Percentiles rank a stretch among this genome's conserved stretches.
Evolutionary conservation across 768 basidiomycete genomes (phyloP).

Genomic region (Macrolepiota albuminosa): DNA sequence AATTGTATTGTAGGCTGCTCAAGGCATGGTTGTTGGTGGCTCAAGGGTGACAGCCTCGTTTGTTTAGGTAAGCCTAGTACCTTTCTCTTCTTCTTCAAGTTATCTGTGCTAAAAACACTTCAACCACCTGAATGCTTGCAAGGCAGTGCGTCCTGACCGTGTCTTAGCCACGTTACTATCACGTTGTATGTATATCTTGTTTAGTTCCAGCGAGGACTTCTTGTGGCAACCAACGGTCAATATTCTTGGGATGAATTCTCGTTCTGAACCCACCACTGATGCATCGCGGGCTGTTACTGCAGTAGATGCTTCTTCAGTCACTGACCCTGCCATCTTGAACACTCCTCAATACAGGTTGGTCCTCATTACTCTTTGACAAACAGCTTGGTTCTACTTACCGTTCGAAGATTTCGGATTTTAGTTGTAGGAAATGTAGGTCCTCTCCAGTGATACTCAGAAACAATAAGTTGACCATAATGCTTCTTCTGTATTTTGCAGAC

Average conservation of each 20-base stretch:
- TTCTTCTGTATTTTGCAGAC: not conserved
- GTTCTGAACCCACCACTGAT: not conserved
- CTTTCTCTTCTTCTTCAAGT: not conserved
- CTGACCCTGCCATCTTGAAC: not conserved
- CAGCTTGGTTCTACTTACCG: not conserved
- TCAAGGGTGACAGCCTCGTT: no score
- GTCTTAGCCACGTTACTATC: not conserved
- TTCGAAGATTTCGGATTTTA: not conserved
- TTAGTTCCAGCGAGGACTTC: not conserved
- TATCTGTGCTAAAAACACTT: not conserved
- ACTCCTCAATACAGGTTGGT: not conserved
- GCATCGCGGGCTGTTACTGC: not conserved
- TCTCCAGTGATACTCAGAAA: not conserved
- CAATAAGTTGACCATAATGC: not conserved
- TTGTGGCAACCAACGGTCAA: not conserved
- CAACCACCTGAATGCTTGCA: not conserved
- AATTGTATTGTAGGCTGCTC: no score
- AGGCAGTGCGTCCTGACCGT: not conserved
- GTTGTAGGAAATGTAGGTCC: not conserved
- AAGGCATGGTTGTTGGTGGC: no score
- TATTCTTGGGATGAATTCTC: not conserved
- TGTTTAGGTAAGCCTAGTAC: no score
- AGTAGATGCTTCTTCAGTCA: not conserved
- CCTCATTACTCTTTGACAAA: not conserved
- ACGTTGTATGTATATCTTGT: not conserved